Percentiles rank a stretch among this genome's conserved stretches.
Conservation (phyloP, 2,329 filamentous ascomycete species). For the Clarireedia homoeocarpa region DNA sequence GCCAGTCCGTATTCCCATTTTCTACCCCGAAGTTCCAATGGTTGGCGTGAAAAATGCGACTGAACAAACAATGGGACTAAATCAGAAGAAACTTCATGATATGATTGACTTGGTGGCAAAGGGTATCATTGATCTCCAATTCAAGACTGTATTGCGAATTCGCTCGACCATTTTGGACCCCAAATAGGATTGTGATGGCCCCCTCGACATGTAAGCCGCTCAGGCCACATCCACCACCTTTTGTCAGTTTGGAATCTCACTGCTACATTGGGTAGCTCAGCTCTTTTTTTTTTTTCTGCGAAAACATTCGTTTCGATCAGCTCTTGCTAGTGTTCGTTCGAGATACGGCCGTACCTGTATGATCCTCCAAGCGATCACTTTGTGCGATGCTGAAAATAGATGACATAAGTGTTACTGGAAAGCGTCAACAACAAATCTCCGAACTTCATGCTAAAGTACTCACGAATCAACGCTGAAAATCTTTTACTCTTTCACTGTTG, state of each 20-base stretch:
- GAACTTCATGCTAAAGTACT: no score
- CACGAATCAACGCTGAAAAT: no score
- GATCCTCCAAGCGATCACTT: no score
- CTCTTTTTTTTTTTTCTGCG: no score
- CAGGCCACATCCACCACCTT: background rate
- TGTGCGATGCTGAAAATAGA: no score
- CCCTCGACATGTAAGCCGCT: background rate
- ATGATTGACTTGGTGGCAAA: background rate
- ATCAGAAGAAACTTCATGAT: background rate
- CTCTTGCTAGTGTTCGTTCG: no score
- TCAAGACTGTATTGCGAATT: background rate
- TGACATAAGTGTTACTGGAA: no score
- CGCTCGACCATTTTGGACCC: background rate
- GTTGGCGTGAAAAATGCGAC: background rate
- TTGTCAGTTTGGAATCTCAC: background rate
- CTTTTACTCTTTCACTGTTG: no score
- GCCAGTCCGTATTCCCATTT: constrained; percentile 5
- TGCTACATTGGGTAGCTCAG: background rate
- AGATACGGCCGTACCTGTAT: no score
- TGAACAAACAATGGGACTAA: background rate
- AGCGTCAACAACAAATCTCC: no score
- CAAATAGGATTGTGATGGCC: background rate
- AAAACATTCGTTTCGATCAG: no score
- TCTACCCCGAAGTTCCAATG: background rate
- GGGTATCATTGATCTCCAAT: background rate